Evolutionary conservation across 768 basidiomycete genomes (phyloP).

Genomic region (Strobilomyces echinocephalus): DNA sequence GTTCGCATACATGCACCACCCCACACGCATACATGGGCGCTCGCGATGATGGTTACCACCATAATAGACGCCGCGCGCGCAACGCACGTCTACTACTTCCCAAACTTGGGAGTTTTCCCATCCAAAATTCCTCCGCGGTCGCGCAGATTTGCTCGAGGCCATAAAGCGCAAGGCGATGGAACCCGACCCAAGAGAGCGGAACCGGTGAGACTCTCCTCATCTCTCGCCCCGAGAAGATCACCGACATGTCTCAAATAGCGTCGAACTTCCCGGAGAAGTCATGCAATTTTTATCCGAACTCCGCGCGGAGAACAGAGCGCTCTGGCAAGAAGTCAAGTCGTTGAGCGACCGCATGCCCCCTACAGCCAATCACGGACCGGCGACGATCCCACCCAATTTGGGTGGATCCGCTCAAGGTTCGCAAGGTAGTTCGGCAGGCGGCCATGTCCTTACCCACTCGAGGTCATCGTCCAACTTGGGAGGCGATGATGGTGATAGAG

Average conservation of each 20-base stretch:
- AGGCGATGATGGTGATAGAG: conserved; percentile 24
- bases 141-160: conserved; percentile 76
- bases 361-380: neutral
- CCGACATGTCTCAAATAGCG: conserved; percentile 41
- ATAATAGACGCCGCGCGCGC: conserved; percentile 70
- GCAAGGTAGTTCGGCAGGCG: conserved; percentile 9
- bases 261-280: conserved; percentile 80
- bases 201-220: conserved; percentile 18
- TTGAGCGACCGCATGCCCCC: conserved; percentile 22
- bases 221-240: neutral
- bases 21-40: conserved; percentile 2
- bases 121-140: conserved; percentile 76
- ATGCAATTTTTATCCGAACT: conserved; percentile 49
- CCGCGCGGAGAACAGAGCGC: conserved; percentile 65
- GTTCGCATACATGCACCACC: no score
- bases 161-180: conserved; percentile 85
- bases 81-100: conserved; percentile 73
- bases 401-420: conserved; percentile 6
- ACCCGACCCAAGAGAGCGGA: conserved; percentile 56
- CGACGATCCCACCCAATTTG: conserved; percentile 5
- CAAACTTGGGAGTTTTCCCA: conserved; percentile 91
- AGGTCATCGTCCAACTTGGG: conserved; percentile 27
- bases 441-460: conserved; percentile 21
- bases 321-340: conserved; percentile 39
- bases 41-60: neutral